These are phyloP conservation scores for Lachancea kluyveri DNA, from an alignment of 805 yeast species.

Conservation along the genomic window DNA sequence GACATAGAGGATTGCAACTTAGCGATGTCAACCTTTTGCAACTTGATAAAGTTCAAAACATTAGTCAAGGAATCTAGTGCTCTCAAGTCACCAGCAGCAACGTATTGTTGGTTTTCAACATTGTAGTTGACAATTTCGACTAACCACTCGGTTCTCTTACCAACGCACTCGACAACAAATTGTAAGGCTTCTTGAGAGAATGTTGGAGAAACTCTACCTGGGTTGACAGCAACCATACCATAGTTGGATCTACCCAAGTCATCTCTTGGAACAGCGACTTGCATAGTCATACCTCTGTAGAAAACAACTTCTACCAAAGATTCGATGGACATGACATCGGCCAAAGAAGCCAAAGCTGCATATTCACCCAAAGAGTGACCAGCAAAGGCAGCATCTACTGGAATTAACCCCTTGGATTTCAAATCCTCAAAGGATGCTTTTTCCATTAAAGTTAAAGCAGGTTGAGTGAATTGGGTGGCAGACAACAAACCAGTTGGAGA, in stretches of 20 bases:
- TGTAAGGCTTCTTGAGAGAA: constrained; percentile 91
- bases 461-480: constrained; percentile 99
- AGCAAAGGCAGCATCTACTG: constrained; percentile 89
- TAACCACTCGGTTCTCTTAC: constrained; percentile 83
- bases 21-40: constrained; percentile 90
- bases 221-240: constrained; percentile 99
- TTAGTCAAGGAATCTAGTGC: constrained; percentile 90
- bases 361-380: constrained; percentile 99
- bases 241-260: constrained; percentile 91
- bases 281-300: constrained; percentile 99
- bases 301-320: constrained; percentile 94
- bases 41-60: constrained; percentile 85
- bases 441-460: constrained; percentile 98
- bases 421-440: constrained; percentile 98
- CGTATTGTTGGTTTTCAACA: constrained; percentile 97
- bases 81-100: constrained; percentile 97
- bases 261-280: constrained; percentile 99
- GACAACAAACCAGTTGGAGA: constrained; percentile 93
- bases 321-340: constrained; percentile 98
- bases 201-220: constrained; percentile 82
- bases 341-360: constrained; percentile 94
- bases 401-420: constrained; percentile 92
- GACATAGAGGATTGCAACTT: constrained; percentile 78
- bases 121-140: constrained; percentile 97
- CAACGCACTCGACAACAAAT: constrained; percentile 87